phyloP scores from a whole-genome alignment of 2,329 filamentous ascomycete genomes.

The Calonectria ilicicola region DNA sequence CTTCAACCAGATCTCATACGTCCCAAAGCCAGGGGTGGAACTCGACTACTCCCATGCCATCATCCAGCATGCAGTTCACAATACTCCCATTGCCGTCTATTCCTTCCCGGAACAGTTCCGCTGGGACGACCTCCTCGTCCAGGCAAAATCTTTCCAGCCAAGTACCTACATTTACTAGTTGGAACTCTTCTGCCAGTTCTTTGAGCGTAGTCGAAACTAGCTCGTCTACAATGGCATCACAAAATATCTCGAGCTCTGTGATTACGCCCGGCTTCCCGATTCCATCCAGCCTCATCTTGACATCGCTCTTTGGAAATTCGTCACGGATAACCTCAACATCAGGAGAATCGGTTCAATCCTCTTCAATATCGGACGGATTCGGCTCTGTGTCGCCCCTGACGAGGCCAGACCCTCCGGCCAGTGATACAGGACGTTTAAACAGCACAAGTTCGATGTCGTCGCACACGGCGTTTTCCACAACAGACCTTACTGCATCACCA shows the following conservation, averaged over 20 bases:
- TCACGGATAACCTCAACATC: neutral
- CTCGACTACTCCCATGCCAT: neutral
- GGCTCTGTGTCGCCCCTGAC: neutral
- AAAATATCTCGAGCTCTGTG: neutral
- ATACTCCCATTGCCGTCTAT: neutral
- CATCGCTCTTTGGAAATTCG: neutral
- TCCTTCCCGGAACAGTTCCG: neutral
- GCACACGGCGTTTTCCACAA: neutral
- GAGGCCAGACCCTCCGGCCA: neutral
- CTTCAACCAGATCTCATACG: neutral
- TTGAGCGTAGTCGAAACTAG: neutral
- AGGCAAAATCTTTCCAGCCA: neutral
- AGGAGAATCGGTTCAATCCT: neutral
- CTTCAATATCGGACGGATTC: neutral
- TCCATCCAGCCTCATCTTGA: neutral
- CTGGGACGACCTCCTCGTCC: neutral
- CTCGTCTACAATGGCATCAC: neutral
- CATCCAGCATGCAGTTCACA: neutral
- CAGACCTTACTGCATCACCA: neutral
- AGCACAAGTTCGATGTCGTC: neutral
- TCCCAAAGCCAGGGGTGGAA: neutral
- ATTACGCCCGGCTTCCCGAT: neutral
- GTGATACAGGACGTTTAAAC: neutral
- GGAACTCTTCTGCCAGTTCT: conserved; percentile 9
- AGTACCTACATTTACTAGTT: neutral